Evolutionary conservation across 345 rosid species (phyloP).

Genomic region (Brassica rapa): DNA sequence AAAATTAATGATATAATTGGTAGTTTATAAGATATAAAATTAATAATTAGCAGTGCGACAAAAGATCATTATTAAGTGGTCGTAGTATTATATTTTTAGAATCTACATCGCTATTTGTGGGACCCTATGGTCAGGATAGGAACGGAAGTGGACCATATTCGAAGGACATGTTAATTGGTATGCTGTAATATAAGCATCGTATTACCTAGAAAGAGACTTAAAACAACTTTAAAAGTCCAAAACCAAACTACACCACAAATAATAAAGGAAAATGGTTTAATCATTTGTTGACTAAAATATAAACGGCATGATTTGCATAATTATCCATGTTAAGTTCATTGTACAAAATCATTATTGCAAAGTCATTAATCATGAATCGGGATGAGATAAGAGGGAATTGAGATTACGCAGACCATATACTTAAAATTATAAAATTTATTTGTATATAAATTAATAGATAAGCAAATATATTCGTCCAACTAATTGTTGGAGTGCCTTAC

Average conservation of each 20-base stretch:
- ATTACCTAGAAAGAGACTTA: neutral
- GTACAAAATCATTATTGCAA: slow-evolving; percentile 2
- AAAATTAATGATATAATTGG: neutral
- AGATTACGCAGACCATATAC: slow-evolving; percentile 8
- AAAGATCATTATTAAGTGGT: neutral
- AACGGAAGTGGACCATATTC: slow-evolving; percentile 14
- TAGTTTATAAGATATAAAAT: neutral
- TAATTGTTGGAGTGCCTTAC: slow-evolving; percentile 32
- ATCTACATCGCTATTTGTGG: slow-evolving; percentile 29
- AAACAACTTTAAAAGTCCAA: neutral
- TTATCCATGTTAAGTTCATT: slow-evolving; percentile 13
- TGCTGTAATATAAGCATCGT: neutral
- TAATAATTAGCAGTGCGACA: slow-evolving; percentile 2
- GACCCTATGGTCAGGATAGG: slow-evolving; percentile 27
- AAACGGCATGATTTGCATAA: slow-evolving; percentile 15
- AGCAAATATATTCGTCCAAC: slow-evolving; percentile 8
- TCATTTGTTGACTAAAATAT: slow-evolving; percentile 20
- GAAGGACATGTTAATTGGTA: slow-evolving; percentile 9
- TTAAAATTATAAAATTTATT: neutral
- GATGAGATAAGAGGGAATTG: slow-evolving; percentile 14
- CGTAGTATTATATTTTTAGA: neutral
- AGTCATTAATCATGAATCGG: slow-evolving; percentile 31
- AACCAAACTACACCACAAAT: neutral
- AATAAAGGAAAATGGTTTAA: neutral
- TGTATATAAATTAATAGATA: neutral